Evolutionary conservation across 2,329 filamentous ascomycete genomes (phyloP), one percentile per base, ranked within the genome.

Genomic region (Cephalotrichum gorgonifer): DNA sequence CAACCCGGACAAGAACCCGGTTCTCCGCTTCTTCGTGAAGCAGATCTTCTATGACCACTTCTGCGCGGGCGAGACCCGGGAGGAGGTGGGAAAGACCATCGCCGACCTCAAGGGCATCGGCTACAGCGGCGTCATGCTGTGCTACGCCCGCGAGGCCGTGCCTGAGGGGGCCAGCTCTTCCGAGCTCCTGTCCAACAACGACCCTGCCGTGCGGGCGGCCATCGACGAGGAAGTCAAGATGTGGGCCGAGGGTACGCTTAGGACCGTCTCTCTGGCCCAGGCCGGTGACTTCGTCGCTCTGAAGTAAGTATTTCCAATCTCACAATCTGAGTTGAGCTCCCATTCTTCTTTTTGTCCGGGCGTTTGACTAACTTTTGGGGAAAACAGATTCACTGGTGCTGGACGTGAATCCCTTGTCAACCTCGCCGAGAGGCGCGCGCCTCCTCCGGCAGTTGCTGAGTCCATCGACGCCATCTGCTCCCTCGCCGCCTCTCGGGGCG

Each of bases 41-140:
- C 78, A 82, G 60, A 94, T 88, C 0, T 89, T 95, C 58, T 95
- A 95, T 63, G 81, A 82, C 23, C 90, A 96, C 59, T 96, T 95
- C 65, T 96, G 90, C 64, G 88, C 87, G 0, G 90, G 90, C 26
- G 85, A 89, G 65, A 85, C 78, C 44, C 72, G 76, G 0, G 58
- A 63, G 2, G 86, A 95, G 64, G 84, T 94, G 2, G 70, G 72
- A 39, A 66, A 62, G 27, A 89, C 85, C 0, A 78, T 88, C 27
- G 61, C 73, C 2, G 70, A 74, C 2, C 72, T 95, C 9, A 86
- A 88, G 63, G 64, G 71, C 28, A 80, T 91, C 42, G 90, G 90
- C 2, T 95, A 88, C 61, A 79, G 78, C 23, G 90, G 89, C 12
- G 86, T 95, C 6, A 88, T 95, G 49, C 73, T 95, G 43, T 83